Conservation (phyloP, 495 filamentous ascomycete species). For the Letharia columbiana region DNA sequence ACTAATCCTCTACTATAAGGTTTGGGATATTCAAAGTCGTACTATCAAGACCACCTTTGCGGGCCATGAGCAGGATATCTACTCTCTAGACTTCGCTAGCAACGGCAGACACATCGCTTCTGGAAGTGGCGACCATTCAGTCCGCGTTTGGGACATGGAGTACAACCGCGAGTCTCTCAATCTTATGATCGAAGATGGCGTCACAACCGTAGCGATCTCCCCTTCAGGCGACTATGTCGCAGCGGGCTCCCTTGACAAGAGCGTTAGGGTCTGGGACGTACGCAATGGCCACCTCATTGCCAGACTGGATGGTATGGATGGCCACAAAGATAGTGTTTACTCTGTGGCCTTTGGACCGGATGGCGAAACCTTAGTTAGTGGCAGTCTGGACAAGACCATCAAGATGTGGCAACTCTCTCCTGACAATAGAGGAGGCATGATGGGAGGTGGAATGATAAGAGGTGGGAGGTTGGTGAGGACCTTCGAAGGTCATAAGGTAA, state of each 20-base stretch:
- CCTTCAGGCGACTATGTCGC: constrained; percentile 80
- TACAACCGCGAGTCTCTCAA: constrained; percentile 63
- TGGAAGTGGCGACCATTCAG: constrained; percentile 78
- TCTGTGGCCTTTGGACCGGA: constrained; percentile 85
- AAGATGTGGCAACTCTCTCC: constrained; percentile 89
- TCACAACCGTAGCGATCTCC: constrained; percentile 87
- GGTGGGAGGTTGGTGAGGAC: constrained; percentile 78
- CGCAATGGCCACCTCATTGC: constrained; percentile 72
- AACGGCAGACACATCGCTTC: constrained; percentile 85
- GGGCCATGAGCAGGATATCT: constrained; percentile 89
- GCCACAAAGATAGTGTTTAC: constrained; percentile 89
- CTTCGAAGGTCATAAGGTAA: constrained; percentile 83
- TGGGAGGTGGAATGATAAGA: constrained; percentile 54
- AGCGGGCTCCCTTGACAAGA: constrained; percentile 83
- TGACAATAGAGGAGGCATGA: constrained; percentile 40
- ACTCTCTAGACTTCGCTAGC: constrained; percentile 82
- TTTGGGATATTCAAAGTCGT: constrained; percentile 74
- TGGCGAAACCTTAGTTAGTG: constrained; percentile 77
- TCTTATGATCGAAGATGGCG: constrained; percentile 80
- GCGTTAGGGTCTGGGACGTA: constrained; percentile 82
- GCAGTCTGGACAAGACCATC: constrained; percentile 88
- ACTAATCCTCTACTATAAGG: constrained; percentile 40
- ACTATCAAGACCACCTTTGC: constrained; percentile 74
- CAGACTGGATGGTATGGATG: constrained; percentile 70
- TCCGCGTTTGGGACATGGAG: constrained; percentile 83